Evolutionary conservation across 345 rosid species (phyloP).

Genomic region (Gossypium australe): DNA sequence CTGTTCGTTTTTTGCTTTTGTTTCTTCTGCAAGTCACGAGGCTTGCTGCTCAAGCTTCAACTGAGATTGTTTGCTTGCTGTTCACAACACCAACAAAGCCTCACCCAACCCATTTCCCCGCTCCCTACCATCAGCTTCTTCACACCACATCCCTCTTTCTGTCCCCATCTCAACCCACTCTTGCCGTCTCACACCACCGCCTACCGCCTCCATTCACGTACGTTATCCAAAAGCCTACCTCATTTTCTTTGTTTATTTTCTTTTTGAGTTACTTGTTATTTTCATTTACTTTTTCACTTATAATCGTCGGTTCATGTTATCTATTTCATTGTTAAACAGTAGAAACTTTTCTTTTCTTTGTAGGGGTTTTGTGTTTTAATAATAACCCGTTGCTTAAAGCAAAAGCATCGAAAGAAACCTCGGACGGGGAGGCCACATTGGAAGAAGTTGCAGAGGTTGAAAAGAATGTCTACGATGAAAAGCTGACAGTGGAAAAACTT

Average conservation of each 20-base stretch:
- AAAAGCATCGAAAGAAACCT: slow-evolving; percentile 39
- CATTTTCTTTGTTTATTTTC: no score
- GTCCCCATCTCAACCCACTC: not conserved
- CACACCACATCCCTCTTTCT: not conserved
- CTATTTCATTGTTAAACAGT: not conserved
- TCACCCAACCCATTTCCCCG: not conserved
- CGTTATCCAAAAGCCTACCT: not conserved
- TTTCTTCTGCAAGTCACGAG: no score
- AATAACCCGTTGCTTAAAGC: slow-evolving; percentile 34
- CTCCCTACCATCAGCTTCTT: not conserved
- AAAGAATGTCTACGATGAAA: slow-evolving; percentile 23
- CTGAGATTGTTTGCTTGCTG: no score
- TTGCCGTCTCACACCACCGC: not conserved
- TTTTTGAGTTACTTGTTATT: not conserved
- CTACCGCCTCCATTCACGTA: not conserved
- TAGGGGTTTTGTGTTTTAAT: slow-evolving; percentile 28
- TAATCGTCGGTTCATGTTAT: not conserved
- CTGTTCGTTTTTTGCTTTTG: no score
- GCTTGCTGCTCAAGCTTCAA: no score
- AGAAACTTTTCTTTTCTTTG: not conserved
- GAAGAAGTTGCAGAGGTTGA: slow-evolving; percentile 33
- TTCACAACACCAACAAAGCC: not conserved
- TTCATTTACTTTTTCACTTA: not conserved
- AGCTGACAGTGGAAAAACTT: slow-evolving; percentile 17
- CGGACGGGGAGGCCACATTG: slow-evolving; percentile 20